Evolutionary conservation across 116 monocot species (phyloP), one percentile per base, ranked within the genome.

Genomic region (Thalassia testudinum): DNA sequence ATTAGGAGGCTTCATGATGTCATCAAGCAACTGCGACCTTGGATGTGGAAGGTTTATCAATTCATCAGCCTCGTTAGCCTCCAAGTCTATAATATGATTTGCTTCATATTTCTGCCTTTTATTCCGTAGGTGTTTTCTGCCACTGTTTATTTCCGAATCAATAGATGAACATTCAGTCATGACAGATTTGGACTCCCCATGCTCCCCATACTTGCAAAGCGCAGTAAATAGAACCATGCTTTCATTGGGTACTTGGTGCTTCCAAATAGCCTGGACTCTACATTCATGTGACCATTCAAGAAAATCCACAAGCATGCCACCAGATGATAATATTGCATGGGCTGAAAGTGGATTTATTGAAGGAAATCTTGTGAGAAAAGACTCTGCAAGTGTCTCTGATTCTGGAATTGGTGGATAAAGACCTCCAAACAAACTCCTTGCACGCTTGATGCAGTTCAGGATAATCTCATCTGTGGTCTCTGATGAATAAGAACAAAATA

Each of bases 331-430:
- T 53, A 97, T 82, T 16, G 72, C 79, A 61, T 97, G 76, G 53
- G 95, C 95, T 59, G 95, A 81, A 50, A 97, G 70, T 23, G 95
- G 67, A 71, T 85, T 85, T 61, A 97, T 70, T 20, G 95, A 97
- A 60, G 89, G 77, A 70, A 97, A 97, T 45, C 56, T 76, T 50
- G 78, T 78, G 13, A 97, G 72, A 71, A 97, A 97, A 29, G 81
- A 81, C 70, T 97, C 95, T 60, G 70, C 85, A 34, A 88, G 57
- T 7, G 72, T 76, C 72, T 97, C 95, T 55, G 75, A 81, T 62
- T 97, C 95, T 43, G 81, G 64, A 71, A 88, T 81, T 57, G 70
- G 29, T 19, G 88, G 79, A 72, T 58, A 84, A 20, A 79, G 64
- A 27, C 72, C 78, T 51, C 51, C 53, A 58, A 59, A 56, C 42